Conservation (phyloP, 106 monocot species). For the Dendrobium chrysotoxum region DNA sequence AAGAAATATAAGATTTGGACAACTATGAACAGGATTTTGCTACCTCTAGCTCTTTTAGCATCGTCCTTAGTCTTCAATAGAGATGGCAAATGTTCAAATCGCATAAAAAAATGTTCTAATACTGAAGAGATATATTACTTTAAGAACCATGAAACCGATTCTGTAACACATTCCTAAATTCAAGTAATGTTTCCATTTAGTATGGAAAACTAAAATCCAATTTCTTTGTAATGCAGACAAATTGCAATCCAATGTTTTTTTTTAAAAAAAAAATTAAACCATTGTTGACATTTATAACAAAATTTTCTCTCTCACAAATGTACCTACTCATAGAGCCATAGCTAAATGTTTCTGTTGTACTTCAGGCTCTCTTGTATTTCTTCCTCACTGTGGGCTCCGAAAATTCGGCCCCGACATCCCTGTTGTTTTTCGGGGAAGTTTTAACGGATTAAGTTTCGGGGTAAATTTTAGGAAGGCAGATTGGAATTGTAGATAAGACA, state of each 20-base stretch:
- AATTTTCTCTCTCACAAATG: too few relatives aligned
- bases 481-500: too few relatives aligned
- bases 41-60: neutral
- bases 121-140: neutral
- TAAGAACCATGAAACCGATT: neutral
- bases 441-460: too few relatives aligned
- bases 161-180: neutral
- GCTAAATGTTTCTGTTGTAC: neutral
- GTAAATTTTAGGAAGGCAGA: too few relatives aligned
- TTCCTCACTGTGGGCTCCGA: too few relatives aligned
- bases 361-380: neutral
- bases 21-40: neutral
- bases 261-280: too few relatives aligned
- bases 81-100: too few relatives aligned
- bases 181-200: neutral
- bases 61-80: neutral
- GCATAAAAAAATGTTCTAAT: neutral
- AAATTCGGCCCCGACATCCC: too few relatives aligned
- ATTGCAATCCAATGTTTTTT: too few relatives aligned
- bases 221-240: neutral
- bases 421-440: too few relatives aligned
- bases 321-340: too few relatives aligned
- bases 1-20: neutral
- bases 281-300: too few relatives aligned
- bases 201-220: neutral